phyloP scores from a whole-genome alignment of 352 stramenopile genomes.

The Phytophthora cactorum region DNA sequence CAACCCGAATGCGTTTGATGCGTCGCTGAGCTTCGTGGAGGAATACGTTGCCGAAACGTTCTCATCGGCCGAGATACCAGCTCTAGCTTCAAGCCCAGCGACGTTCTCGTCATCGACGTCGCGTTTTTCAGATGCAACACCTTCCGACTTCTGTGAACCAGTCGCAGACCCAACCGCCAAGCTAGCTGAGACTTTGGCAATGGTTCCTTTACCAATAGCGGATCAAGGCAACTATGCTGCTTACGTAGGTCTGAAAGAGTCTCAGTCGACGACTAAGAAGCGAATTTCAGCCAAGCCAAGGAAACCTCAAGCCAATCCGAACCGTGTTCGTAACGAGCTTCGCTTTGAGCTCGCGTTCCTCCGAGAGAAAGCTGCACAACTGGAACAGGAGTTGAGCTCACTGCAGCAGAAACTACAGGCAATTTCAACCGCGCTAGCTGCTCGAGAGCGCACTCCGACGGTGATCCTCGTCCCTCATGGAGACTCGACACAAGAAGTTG shows the following conservation, averaged over 20 bases:
- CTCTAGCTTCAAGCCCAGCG: background rate
- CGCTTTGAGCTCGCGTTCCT: no score
- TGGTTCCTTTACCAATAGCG: background rate
- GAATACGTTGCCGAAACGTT: slow-evolving; percentile 15
- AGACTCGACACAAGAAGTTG: no score
- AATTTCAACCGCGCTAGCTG: background rate
- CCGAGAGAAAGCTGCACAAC: no score
- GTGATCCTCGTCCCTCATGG: slow-evolving; percentile 3
- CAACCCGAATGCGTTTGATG: slow-evolving; percentile 22
- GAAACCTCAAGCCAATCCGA: no score
- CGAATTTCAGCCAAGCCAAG: no score
- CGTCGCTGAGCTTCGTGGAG: slow-evolving; percentile 39
- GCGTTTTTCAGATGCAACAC: slow-evolving; percentile 6
- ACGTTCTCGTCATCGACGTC: background rate
- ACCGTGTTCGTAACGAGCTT: no score
- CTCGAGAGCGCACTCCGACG: background rate
- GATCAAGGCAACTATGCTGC: background rate
- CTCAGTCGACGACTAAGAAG: no score
- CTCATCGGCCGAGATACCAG: background rate
- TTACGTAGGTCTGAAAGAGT: background rate
- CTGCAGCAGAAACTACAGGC: background rate
- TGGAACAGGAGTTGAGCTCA: no score
- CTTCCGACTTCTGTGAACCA: slow-evolving; percentile 1
- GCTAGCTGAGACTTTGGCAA: background rate
- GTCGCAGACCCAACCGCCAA: background rate